Evolutionary conservation across 2,329 filamentous ascomycete genomes (phyloP).

Genomic region (Ceratocystis huliohia): DNA sequence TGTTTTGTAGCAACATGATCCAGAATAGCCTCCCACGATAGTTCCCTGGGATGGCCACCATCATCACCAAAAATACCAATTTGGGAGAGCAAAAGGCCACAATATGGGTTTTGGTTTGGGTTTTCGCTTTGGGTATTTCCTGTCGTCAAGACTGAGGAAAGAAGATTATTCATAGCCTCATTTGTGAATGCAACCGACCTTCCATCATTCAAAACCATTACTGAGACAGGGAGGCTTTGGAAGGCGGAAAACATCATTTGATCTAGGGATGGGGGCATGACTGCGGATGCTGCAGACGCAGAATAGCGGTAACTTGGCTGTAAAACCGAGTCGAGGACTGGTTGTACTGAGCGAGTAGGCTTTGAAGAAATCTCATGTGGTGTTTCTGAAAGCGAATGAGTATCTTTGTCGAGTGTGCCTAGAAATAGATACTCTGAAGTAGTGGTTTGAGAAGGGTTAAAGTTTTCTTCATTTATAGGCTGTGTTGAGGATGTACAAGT

Average conservation of each 20-base stretch:
- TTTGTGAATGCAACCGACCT: constrained; percentile 65
- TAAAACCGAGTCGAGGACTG: not conserved
- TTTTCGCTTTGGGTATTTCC: not conserved
- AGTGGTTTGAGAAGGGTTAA: not conserved
- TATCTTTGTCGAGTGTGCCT: not conserved
- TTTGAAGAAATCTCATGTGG: not conserved
- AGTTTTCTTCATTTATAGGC: not conserved
- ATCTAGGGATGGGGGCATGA: constrained; percentile 38
- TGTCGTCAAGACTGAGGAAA: constrained; percentile 27
- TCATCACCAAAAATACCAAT: constrained; percentile 63
- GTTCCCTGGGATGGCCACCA: constrained; percentile 48
- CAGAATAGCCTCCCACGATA: constrained; percentile 47
- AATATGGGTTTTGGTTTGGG: not conserved
- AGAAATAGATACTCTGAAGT: not conserved
- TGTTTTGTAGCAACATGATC: constrained; percentile 35
- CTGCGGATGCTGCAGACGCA: not conserved
- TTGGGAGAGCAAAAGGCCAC: constrained; percentile 41
- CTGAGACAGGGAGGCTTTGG: constrained; percentile 60
- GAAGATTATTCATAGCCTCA: constrained; percentile 57
- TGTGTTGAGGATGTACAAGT: not conserved
- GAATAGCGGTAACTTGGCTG: not conserved
- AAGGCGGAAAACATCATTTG: constrained; percentile 54
- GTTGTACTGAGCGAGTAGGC: too few species aligned
- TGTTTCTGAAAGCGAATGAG: not conserved
- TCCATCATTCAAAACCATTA: constrained; percentile 52